These are phyloP conservation scores for Pyronema domesticum DNA, from an alignment of 495 filamentous ascomycete species.

Conservation along the genomic window DNA sequence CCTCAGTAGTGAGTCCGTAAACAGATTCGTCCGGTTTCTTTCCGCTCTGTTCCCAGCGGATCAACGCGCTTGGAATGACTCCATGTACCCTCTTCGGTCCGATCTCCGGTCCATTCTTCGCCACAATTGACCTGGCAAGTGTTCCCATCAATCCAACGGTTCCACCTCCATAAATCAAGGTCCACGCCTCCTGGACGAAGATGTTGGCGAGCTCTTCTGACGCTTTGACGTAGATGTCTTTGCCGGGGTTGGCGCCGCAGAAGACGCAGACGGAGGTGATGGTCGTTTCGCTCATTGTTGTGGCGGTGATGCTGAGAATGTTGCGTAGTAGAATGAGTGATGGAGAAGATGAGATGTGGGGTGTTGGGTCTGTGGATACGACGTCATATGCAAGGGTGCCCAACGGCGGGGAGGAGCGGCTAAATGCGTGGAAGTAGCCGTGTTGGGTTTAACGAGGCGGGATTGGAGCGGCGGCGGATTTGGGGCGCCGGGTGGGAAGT, in stretches of 20 bases:
- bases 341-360: background rate
- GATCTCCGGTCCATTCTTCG: conserved; percentile 42
- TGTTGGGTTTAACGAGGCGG: background rate
- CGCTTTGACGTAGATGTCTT: conserved; percentile 51
- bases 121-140: conserved; percentile 68
- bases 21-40: conserved; percentile 44
- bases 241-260: conserved; percentile 39
- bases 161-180: conserved; percentile 84
- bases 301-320: background rate
- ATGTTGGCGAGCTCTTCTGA: conserved; percentile 58
- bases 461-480: too few relatives aligned
- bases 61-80: conserved; percentile 71
- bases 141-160: conserved; percentile 93
- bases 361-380: background rate
- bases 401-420: too few relatives aligned
- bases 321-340: conserved; percentile 1
- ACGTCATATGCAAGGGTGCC: background rate
- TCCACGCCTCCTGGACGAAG: conserved; percentile 56
- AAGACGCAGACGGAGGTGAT: conserved; percentile 42
- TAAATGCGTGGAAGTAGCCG: background rate
- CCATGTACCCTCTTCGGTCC: conserved; percentile 77
- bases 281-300: background rate
- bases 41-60: conserved; percentile 55
- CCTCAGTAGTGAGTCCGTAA: conserved; percentile 72
- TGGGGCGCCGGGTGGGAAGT: too few relatives aligned